Evolutionary conservation across 371 early-diverging fungal species (phyloP), one percentile per base, ranked within the genome.

Genomic region (Zychaea mexicana): DNA sequence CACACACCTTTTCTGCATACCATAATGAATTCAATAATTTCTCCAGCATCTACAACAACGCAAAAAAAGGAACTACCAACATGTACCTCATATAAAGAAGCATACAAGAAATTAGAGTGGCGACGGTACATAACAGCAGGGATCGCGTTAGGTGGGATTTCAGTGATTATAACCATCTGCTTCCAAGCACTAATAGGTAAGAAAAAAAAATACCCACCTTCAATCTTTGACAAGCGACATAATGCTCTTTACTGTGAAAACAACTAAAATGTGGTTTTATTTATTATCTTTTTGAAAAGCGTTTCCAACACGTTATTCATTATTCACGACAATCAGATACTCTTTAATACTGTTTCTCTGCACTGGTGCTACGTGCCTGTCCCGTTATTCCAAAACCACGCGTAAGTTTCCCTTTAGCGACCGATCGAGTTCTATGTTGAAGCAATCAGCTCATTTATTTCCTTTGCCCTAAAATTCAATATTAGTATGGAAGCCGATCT

Each of bases 1-100:
- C 42, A 12, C 39, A 13, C 42, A 17, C 42, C 42, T 42, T 15
- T 15, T 42, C 42, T 42, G 15, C 42, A 42, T 36, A 36, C 36
- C 36, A 19, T 22, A 10, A 49, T 49, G 49, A 24, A 24, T 24
- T 49, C 49, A 49, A 22, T 49, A 19, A 22, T 49, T 49, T 8
- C 21, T 10, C 24, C n/a, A 4, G 49, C 49, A 49, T 49, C 49
- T 42, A 6, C 22, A 49, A 49, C 49, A 6, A 22, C 26, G 24
- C 49, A 19, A 49, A 49, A 49, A 24, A 24, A 19, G 13, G 49
- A 49, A 24, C 49, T 19, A 27, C 65, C 65, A 22, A 57, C 59
- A 36, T 65, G 65, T 39, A 42, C 38, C 13, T 65, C 65, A 9
- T 65, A 52, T 21, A 65, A 65, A 52, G 59, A 65, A 22, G 65